Evolutionary conservation across 306 rosid genomes (phyloP), one percentile per base, ranked within the genome.

Genomic region (Ochetophila trinervis): DNA sequence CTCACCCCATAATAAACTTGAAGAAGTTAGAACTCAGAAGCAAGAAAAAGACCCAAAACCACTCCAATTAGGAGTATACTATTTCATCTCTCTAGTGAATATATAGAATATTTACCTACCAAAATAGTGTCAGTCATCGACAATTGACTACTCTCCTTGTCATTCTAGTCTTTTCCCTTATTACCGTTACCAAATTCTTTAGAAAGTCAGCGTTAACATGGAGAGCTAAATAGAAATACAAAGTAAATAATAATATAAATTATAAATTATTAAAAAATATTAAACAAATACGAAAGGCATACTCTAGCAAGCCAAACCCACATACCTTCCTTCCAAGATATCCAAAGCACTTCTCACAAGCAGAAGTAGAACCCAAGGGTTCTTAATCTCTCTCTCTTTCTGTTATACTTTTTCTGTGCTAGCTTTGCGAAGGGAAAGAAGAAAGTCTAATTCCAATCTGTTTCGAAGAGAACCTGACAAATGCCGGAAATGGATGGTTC

Each of bases 401-500:
- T 35, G 24, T 70, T 56, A 42, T 32, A 37, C 5, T 23, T 40
- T 16, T 51, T 37, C 18, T 65, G 55, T 52, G 18, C 37, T 2
- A 24, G 34, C 42, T 65, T 67, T 59, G 11, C 20, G 34, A 14
- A 22, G 2, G 42, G 34, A 5, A 2, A 37, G 17, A 56, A 56
- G 11, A 68, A 61, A 37, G 45, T 17, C 23, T 18, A 18, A 17
- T 64, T 70, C 74, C 44, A 36, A 10, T 32, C n/a, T 8, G 8
- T n/a, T 56, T 18, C 4, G 10, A 9, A 24, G 37, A 59, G 23
- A 9, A 17, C 19, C 23, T n/a, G 6, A 8, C 18, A 30, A 58
- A 87, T 86, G 97, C 69, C 76, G 0, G 90, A 93, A 76, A 78
- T 83, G 52, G 91, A 87, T 36, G 75, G 80, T 57, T 77, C 77